Evolutionary conservation across 2,329 filamentous ascomycete species (phyloP).

Genomic region (Sarocladium kiliense): DNA sequence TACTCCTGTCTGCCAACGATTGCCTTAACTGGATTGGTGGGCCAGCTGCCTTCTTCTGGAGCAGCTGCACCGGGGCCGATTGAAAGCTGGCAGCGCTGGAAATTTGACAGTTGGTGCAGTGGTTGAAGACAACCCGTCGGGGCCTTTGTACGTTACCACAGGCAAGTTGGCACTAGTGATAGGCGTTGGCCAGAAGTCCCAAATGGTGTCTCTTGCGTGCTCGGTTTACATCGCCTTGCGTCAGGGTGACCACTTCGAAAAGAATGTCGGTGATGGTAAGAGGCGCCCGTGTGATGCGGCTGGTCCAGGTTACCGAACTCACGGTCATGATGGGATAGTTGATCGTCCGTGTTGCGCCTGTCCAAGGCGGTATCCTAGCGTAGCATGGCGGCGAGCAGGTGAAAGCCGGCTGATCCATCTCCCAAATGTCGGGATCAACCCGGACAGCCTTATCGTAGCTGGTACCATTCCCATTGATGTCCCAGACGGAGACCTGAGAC

Average conservation of each 20-base stretch:
- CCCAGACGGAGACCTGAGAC: constrained; percentile 21
- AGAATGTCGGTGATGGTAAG: constrained; percentile 21
- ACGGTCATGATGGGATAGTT: constrained; percentile 26
- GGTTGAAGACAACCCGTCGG: constrained; percentile 13
- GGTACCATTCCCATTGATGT: constrained; percentile 13
- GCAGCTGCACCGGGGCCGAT: constrained; percentile 14
- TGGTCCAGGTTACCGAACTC: constrained; percentile 23
- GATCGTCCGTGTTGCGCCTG: constrained; percentile 20
- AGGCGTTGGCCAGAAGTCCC: constrained; percentile 13
- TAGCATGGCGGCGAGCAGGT: constrained; percentile 22
- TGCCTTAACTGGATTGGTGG: constrained; percentile 8
- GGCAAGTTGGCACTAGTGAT: constrained; percentile 19
- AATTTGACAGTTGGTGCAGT: constrained; percentile 13
- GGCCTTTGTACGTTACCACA: constrained; percentile 14
- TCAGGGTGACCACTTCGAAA: constrained; percentile 20
- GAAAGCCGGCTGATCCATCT: constrained; percentile 22
- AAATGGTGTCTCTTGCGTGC: neutral
- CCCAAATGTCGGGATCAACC: constrained; percentile 22
- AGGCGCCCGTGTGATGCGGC: constrained; percentile 21
- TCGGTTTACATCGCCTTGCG: constrained; percentile 6
- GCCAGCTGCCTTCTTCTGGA: constrained; percentile 14
- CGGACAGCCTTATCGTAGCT: constrained; percentile 13
- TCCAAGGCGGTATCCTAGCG: constrained; percentile 23
- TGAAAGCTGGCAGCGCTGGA: constrained; percentile 14
- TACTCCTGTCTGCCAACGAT: neutral